Percentiles rank a stretch among this genome's conserved stretches.
Evolutionary conservation across 2,329 filamentous ascomycete species (phyloP).

Genomic region (Tolypocladium album): DNA sequence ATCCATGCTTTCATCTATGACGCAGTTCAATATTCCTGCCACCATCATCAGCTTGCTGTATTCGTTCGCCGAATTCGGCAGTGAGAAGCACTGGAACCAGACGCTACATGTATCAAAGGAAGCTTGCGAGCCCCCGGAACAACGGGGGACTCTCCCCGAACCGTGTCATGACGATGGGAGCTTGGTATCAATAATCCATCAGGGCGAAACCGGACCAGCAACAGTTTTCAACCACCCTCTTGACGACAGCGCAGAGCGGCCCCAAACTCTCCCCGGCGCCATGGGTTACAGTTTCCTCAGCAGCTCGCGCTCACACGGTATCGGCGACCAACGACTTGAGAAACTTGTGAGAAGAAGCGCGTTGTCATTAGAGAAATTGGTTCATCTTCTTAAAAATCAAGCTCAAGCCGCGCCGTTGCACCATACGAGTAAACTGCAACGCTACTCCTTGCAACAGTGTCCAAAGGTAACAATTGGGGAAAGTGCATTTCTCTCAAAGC

Average conservation of each 20-base stretch:
- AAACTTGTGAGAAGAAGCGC: neutral
- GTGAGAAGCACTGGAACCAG: neutral
- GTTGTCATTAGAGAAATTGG: neutral
- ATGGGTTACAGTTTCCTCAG: neutral
- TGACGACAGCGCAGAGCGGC: neutral
- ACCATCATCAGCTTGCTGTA: neutral
- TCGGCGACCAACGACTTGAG: neutral
- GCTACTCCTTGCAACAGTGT: neutral
- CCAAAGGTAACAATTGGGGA: neutral
- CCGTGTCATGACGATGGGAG: neutral
- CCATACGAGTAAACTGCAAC: neutral
- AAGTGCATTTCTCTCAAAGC: neutral
- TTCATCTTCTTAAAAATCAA: neutral
- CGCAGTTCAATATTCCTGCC: neutral
- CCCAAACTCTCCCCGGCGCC: neutral
- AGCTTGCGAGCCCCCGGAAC: neutral
- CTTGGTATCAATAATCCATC: neutral
- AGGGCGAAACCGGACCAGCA: constrained; percentile 10
- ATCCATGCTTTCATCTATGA: neutral
- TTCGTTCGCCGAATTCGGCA: neutral
- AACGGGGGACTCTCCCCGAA: neutral
- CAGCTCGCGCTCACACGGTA: neutral
- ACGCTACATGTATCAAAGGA: neutral
- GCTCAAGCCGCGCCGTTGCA: neutral
- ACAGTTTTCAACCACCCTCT: constrained; percentile 3